Percentiles rank a stretch among this genome's conserved stretches.
These are phyloP conservation scores for Blastomyces emzantsi DNA, from an alignment of 2,329 filamentous ascomycete species.

Conservation along the genomic window DNA sequence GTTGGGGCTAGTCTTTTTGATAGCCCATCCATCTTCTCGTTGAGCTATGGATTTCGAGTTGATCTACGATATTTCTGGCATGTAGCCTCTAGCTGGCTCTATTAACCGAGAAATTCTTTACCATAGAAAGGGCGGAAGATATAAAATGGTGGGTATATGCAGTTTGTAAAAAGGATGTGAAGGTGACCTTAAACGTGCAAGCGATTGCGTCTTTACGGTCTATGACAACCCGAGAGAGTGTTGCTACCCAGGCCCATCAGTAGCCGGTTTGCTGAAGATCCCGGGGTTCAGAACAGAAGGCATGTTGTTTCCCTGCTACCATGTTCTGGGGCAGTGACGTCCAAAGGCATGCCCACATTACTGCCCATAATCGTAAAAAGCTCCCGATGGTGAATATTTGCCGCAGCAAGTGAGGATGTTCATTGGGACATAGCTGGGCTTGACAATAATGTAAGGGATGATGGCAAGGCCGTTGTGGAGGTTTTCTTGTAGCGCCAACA, in stretches of 20 bases:
- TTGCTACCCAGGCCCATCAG: neutral
- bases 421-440: neutral
- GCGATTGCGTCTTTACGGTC: neutral
- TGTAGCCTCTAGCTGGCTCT: neutral
- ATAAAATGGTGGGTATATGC: neutral
- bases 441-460: neutral
- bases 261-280: neutral
- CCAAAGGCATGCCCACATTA: neutral
- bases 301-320: neutral
- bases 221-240: neutral
- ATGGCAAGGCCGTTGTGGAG: neutral
- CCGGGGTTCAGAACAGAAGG: neutral
- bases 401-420: neutral
- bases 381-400: neutral
- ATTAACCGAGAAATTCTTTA: neutral
- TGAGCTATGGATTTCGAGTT: neutral
- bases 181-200: neutral
- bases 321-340: neutral
- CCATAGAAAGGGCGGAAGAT: neutral
- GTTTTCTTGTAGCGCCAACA: neutral
- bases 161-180: neutral
- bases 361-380: neutral
- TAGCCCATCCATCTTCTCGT: neutral
- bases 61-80: neutral
- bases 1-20: neutral